phyloP scores from a whole-genome alignment of 371 early-diverging fungal species.

The Mucor racemosus region DNA sequence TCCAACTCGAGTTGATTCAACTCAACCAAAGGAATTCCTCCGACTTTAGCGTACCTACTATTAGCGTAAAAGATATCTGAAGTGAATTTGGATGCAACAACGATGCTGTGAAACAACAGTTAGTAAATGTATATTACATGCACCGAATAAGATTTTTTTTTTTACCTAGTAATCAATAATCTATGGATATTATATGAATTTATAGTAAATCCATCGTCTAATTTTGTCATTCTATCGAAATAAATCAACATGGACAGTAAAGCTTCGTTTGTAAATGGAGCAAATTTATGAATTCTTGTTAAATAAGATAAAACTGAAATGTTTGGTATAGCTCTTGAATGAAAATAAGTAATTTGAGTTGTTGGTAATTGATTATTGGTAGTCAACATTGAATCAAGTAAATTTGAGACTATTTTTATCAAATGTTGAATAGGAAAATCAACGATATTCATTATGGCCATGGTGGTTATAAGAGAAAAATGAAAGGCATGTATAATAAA shows the following conservation, averaged over 20 bases:
- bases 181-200: constrained; percentile 81
- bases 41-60: constrained; percentile 73
- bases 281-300: constrained; percentile 72
- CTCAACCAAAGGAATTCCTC: constrained; percentile 80
- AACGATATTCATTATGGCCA: constrained; percentile 37
- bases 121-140: neutral
- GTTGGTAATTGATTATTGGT: constrained; percentile 69
- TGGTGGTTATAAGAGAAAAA: neutral
- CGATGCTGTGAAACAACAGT: constrained; percentile 43
- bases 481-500: constrained; percentile 5
- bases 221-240: constrained; percentile 73
- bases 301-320: constrained; percentile 70
- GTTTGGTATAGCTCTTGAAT: constrained; percentile 78
- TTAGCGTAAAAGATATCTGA: constrained; percentile 84
- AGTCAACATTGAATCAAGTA: constrained; percentile 53
- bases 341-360: constrained; percentile 71
- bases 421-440: constrained; percentile 45
- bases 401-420: constrained; percentile 46
- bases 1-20: constrained; percentile 87
- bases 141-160: neutral
- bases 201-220: constrained; percentile 52
- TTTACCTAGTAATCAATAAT: constrained; percentile 65
- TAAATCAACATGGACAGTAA: constrained; percentile 80
- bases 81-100: constrained; percentile 79
- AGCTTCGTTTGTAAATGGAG: constrained; percentile 73